phyloP scores from a whole-genome alignment of 2,329 filamentous ascomycete species.

The Mollisia scopiformis region DNA sequence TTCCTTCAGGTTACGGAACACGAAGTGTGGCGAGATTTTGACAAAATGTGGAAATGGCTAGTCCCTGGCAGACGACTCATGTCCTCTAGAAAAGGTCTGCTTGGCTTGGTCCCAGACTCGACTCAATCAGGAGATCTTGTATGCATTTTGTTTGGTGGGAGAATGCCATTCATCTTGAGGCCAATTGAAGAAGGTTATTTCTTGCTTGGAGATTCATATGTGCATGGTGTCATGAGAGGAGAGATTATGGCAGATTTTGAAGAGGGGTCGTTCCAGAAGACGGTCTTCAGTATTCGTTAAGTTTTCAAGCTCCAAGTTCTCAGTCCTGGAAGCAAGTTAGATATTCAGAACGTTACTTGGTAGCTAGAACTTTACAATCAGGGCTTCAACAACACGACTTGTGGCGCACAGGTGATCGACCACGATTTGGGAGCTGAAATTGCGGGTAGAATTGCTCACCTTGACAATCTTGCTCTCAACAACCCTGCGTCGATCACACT shows the following conservation, averaged over 20 bases:
- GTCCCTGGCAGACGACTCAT: background rate
- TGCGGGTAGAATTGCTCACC: too few species aligned
- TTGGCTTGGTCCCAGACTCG: constrained; percentile 1
- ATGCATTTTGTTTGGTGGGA: constrained; percentile 11
- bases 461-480: too few species aligned
- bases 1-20: background rate
- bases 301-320: too few species aligned
- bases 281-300: too few species aligned
- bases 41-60: background rate
- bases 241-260: background rate
- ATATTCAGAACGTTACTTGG: too few species aligned
- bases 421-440: too few species aligned
- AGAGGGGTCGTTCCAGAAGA: background rate
- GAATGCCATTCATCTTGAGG: constrained; percentile 13
- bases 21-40: background rate
- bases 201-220: constrained; percentile 20
- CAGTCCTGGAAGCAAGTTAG: too few species aligned
- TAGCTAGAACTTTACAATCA: too few species aligned
- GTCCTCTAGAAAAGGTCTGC: background rate
- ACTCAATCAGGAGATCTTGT: constrained; percentile 11
- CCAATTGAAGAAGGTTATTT: constrained; percentile 5
- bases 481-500: too few species aligned
- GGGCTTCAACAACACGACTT: too few species aligned
- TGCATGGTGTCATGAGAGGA: constrained; percentile 14
- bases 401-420: too few species aligned